phyloP scores from a whole-genome alignment of 306 rosid species.

The Medicago ruthenica region DNA sequence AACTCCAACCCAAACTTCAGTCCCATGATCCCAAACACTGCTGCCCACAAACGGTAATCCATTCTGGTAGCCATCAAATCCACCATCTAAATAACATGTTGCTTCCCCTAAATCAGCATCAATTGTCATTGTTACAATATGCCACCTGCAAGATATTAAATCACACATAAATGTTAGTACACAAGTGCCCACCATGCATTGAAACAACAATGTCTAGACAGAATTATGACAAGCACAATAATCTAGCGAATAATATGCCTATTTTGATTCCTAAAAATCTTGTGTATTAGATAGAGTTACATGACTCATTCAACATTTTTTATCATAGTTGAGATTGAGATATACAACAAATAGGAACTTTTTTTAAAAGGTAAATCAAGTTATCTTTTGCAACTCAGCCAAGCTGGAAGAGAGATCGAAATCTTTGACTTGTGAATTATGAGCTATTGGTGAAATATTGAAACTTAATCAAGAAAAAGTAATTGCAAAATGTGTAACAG shows the following conservation, averaged over 20 bases:
- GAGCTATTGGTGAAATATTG: constrained; percentile 9
- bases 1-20: constrained; percentile 95
- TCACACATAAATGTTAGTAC: constrained; percentile 19
- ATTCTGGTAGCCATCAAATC: constrained; percentile 91
- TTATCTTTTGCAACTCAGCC: constrained; percentile 8
- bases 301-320: constrained; percentile 9
- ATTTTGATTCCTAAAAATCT: constrained; percentile 15
- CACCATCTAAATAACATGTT: constrained; percentile 93
- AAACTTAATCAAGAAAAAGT: constrained; percentile 26
- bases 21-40: constrained; percentile 89
- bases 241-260: not conserved
- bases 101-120: constrained; percentile 97
- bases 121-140: constrained; percentile 93
- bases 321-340: constrained; percentile 29
- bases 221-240: constrained; percentile 19
- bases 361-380: constrained; percentile 35
- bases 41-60: constrained; percentile 85
- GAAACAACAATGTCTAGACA: constrained; percentile 27
- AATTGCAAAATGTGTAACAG: not conserved
- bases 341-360: constrained; percentile 25
- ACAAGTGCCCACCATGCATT: not conserved
- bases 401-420: not conserved
- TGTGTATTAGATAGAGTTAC: not conserved
- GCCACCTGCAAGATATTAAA: constrained; percentile 83
- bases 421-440: not conserved